A percentile compares a stretch with the other conserved stretches of the same genome.
phyloP scores from a whole-genome alignment of 148 eudicot genomes.

The Nepenthes gracilis region DNA sequence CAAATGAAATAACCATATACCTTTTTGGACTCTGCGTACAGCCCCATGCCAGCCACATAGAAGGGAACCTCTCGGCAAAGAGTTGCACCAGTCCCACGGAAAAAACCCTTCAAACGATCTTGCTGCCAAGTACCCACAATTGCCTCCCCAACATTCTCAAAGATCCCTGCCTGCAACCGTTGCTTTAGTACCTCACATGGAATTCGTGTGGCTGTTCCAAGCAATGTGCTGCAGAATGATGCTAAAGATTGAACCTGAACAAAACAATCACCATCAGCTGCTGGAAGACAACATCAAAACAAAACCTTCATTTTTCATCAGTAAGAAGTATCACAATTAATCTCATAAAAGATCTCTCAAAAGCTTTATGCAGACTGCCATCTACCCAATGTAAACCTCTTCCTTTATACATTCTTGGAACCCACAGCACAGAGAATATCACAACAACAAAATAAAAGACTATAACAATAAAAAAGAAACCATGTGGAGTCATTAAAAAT shows the following conservation, averaged over 20 bases:
- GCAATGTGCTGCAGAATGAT: slow-evolving; percentile 81
- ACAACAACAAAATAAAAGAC: too few relatives aligned
- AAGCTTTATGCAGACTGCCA: too few relatives aligned
- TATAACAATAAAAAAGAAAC: too few relatives aligned
- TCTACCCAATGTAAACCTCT: too few relatives aligned
- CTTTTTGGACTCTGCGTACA: slow-evolving; percentile 93
- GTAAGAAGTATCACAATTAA: too few relatives aligned
- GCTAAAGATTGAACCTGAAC: slow-evolving; percentile 80
- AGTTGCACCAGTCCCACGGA: slow-evolving; percentile 93
- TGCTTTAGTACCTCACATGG: slow-evolving; percentile 97
- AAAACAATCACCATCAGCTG: slow-evolving; percentile 4
- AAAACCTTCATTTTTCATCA: too few relatives aligned
- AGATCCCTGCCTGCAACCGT: slow-evolving; percentile 89
- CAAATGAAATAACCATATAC: slow-evolving; percentile 17
- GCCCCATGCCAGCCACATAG: slow-evolving; percentile 94
- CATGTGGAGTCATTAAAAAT: too few relatives aligned
- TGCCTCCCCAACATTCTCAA: slow-evolving; percentile 79
- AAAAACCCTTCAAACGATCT: slow-evolving; percentile 84
- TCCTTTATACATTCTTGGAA: too few relatives aligned
- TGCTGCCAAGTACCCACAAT: slow-evolving; percentile 76
- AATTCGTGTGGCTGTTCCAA: slow-evolving; percentile 93
- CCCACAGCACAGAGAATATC: too few relatives aligned
- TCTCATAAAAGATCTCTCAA: too few relatives aligned
- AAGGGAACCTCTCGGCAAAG: slow-evolving; percentile 92
- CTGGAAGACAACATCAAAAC: not conserved